Evolutionary conservation across 23 red algal genomes (phyloP).

Genomic region (Agarophyton chilense): DNA sequence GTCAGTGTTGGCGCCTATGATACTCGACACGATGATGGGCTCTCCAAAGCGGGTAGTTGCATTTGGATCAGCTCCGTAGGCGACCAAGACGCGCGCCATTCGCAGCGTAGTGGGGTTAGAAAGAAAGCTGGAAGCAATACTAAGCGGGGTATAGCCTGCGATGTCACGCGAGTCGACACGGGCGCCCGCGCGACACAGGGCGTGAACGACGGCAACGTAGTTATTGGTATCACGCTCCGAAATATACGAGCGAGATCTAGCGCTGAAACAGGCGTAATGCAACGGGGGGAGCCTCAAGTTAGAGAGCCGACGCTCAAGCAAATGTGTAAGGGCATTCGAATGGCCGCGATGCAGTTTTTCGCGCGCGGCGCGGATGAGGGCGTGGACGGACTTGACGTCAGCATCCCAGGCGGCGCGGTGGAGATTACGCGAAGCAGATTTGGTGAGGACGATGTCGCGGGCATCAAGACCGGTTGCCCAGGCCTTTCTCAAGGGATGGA

Average conservation of each 20-base stretch:
- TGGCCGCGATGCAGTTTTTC: background rate
- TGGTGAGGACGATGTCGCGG: background rate
- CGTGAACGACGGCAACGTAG: slow-evolving; percentile 12
- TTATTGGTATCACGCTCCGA: background rate
- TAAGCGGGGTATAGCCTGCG: slow-evolving; percentile 11
- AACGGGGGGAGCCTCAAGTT: slow-evolving; percentile 19
- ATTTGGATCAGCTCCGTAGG: slow-evolving; percentile 17
- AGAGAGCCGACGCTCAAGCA: slow-evolving; percentile 13
- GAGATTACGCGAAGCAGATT: background rate
- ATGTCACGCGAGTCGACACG: slow-evolving; percentile 41
- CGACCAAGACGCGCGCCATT: background rate
- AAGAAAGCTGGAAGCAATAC: background rate
- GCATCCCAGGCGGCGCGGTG: slow-evolving; percentile 22
- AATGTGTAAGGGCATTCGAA: background rate
- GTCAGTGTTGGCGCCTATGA: slow-evolving; percentile 6
- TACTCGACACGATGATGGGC: background rate
- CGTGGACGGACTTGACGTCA: background rate
- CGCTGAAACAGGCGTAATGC: slow-evolving; percentile 30
- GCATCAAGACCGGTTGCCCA: slow-evolving; percentile 40
- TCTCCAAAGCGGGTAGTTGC: slow-evolving; percentile 21
- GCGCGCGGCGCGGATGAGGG: background rate
- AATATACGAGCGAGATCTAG: background rate
- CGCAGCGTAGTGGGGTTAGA: background rate
- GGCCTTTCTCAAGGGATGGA: slow-evolving; percentile 14
- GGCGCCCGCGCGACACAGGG: slow-evolving; percentile 22